Conservation (phyloP, 108 stramenopile genomes). For the Aurantiochytrium sp. region DNA sequence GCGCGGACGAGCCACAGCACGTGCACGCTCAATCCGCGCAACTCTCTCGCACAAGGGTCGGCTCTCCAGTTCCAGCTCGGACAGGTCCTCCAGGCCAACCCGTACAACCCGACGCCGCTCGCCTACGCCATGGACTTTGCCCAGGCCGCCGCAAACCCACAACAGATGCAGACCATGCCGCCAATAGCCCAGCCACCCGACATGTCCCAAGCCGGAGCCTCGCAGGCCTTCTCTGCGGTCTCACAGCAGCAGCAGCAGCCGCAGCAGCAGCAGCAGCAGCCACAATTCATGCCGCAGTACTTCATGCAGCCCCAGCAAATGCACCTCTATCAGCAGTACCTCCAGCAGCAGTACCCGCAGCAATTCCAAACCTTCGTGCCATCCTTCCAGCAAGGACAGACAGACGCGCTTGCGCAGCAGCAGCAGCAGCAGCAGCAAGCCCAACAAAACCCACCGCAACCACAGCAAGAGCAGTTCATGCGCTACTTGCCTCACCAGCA, state of each 20-base stretch:
- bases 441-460: background rate
- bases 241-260: background rate
- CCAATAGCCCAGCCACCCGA: too few relatives aligned
- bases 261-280: background rate
- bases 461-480: background rate
- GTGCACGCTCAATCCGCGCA: background rate
- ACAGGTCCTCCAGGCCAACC: background rate
- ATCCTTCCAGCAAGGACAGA: background rate
- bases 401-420: background rate
- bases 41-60: background rate
- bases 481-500: too few relatives aligned
- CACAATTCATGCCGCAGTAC: background rate
- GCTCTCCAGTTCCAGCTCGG: background rate
- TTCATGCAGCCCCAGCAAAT: background rate
- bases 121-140: background rate
- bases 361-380: too few relatives aligned
- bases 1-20: background rate
- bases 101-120: background rate
- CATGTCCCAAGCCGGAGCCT: too few relatives aligned
- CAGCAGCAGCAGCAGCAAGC: background rate
- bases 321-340: background rate
- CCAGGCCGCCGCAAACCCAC: too few relatives aligned
- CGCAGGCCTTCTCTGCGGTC: too few relatives aligned
- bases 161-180: too few relatives aligned
- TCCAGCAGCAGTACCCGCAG: background rate